Conservation (phyloP, 2,329 filamentous ascomycete species). For the Talaromyces sp. region DNA sequence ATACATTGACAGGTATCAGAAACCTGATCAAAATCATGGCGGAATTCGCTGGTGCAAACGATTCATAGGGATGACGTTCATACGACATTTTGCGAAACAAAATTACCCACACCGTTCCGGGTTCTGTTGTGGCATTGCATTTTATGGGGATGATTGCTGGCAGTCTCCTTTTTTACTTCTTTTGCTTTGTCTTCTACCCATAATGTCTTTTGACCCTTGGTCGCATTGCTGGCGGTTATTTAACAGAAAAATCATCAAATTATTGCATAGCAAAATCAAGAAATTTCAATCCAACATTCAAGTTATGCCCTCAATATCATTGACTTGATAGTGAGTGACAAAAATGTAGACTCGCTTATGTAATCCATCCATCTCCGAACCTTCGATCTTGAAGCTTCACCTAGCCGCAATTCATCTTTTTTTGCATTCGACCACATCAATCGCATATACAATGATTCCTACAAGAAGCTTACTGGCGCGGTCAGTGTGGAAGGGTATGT, state of each 20-base stretch:
- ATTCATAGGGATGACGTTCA: not conserved
- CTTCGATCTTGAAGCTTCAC: not conserved
- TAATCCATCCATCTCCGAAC: not conserved
- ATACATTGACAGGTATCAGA: slow-evolving; percentile 69
- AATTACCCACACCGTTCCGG: not conserved
- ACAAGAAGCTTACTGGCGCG: slow-evolving; percentile 66
- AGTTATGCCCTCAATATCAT: no score
- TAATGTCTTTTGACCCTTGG: not conserved
- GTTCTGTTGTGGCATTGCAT: not conserved
- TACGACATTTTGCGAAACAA: not conserved
- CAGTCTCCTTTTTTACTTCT: not conserved
- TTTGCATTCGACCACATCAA: not conserved
- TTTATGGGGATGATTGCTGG: slow-evolving; percentile 13
- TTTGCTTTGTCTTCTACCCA: slow-evolving; percentile 5
- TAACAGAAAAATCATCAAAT: not conserved
- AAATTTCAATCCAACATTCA: not conserved
- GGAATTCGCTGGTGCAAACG: slow-evolving; percentile 49
- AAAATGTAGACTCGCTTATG: not conserved
- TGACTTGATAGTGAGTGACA: not conserved
- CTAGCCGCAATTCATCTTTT: not conserved
- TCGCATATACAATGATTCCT: slow-evolving; percentile 55
- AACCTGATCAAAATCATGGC: slow-evolving; percentile 69
- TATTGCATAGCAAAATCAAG: not conserved
- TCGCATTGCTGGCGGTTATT: not conserved
- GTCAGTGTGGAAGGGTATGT: slow-evolving; percentile 82